Percentiles rank a stretch among this genome's conserved stretches.
These are phyloP conservation scores for Lentinula lateritia DNA, from an alignment of 768 basidiomycete species.

Conservation along the genomic window DNA sequence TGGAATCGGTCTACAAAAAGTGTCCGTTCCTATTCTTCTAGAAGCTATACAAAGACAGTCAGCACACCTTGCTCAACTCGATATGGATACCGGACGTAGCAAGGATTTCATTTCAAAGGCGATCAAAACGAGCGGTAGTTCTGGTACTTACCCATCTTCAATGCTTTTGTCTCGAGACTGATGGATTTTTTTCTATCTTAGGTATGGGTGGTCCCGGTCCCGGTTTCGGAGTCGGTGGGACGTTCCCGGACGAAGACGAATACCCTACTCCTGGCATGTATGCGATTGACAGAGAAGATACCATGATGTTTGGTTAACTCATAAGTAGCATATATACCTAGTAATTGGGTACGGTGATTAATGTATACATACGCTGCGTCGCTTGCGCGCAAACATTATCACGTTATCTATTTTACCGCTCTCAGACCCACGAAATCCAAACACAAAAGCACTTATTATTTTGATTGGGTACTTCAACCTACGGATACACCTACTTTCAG, in stretches of 20 bases:
- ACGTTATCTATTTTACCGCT: too few species aligned
- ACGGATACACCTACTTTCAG: too few species aligned
- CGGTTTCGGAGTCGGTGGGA: background rate
- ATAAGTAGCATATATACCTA: background rate
- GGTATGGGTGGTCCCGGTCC: background rate
- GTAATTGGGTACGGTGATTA: background rate
- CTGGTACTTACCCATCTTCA: background rate
- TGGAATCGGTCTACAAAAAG: conserved; percentile 8
- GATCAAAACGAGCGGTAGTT: background rate
- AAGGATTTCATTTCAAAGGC: conserved; percentile 72
- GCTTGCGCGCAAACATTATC: too few species aligned
- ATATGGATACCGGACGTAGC: conserved; percentile 54
- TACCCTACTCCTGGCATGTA: background rate
- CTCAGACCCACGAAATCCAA: too few species aligned
- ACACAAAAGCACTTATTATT: background rate
- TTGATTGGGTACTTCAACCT: background rate
- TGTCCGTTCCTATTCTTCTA: background rate
- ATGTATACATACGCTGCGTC: too few species aligned
- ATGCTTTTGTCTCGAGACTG: background rate
- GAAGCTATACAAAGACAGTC: conserved; percentile 47
- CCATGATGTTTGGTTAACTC: background rate
- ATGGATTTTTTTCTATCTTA: background rate
- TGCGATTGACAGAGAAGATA: background rate
- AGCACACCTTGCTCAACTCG: conserved; percentile 39
- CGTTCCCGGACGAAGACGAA: conserved; percentile 1